phyloP scores from a whole-genome alignment of 345 rosid species.

The Heritiera littoralis region DNA sequence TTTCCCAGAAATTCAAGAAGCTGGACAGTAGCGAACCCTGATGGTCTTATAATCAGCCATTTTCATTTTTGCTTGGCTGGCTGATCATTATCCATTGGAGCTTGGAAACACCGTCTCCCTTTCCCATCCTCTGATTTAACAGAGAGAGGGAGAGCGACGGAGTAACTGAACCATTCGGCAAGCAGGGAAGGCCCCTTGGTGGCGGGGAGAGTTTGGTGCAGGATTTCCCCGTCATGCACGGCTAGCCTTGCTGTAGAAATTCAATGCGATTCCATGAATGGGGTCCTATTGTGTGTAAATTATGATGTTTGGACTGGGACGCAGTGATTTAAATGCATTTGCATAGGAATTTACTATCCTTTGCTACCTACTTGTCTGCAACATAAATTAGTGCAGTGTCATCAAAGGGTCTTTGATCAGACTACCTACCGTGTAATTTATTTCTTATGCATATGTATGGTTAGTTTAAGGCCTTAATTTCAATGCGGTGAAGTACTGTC shows the following conservation, averaged over 20 bases:
- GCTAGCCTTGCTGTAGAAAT: neutral
- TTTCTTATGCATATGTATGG: neutral
- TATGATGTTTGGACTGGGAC: neutral
- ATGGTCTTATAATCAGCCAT: conserved; percentile 5
- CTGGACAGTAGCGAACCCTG: conserved; percentile 31
- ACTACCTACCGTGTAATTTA: neutral
- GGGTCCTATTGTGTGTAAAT: neutral
- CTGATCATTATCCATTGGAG: neutral
- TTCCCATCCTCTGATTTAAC: neutral
- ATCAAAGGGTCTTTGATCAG: neutral
- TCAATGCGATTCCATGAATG: neutral
- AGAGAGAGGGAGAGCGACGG: neutral
- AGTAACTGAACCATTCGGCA: neutral
- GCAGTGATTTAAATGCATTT: neutral
- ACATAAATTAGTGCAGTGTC: neutral
- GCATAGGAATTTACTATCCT: neutral
- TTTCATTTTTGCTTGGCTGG: neutral
- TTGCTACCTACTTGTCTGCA: neutral
- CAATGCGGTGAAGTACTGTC: neutral
- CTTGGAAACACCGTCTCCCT: neutral
- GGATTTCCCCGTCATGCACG: neutral
- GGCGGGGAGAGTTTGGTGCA: neutral
- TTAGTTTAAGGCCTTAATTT: neutral
- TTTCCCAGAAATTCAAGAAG: conserved; percentile 48
- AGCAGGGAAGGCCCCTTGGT: neutral